These are phyloP conservation scores for Flammula alnicola DNA, from an alignment of 1,284 basidiomycete species.

Conservation along the genomic window DNA sequence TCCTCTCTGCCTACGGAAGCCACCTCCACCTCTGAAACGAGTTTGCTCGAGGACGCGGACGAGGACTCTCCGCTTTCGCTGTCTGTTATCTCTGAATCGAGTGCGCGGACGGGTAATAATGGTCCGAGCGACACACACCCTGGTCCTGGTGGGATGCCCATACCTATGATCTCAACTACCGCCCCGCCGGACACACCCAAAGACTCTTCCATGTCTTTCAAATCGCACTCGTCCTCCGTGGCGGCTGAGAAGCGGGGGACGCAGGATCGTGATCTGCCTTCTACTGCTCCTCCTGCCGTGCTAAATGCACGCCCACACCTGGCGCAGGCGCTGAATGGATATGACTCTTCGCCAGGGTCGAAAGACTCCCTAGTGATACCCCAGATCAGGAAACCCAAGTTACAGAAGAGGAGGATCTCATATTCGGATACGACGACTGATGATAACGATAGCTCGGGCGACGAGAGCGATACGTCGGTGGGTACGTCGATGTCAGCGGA, in stretches of 20 bases:
- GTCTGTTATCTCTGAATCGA: constrained; percentile 10
- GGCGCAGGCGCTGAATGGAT: constrained; percentile 17
- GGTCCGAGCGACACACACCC: constrained; percentile 19
- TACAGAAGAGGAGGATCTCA: constrained; percentile 29
- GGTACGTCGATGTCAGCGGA: constrained; percentile 44
- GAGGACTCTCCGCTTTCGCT: constrained; percentile 13
- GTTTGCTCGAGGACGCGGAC: constrained; percentile 2
- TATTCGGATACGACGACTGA: constrained; percentile 24
- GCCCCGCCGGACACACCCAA: constrained; percentile 42
- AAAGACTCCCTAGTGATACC: constrained; percentile 36
- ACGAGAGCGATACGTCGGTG: constrained; percentile 49
- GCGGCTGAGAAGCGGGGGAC: too few species aligned
- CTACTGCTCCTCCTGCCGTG: constrained; percentile 18
- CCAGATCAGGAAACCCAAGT: background rate
- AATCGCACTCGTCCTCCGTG: background rate
- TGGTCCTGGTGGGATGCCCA: constrained; percentile 43
- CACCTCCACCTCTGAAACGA: constrained; percentile 15
- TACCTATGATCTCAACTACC: constrained; percentile 60
- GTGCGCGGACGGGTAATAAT: too few species aligned
- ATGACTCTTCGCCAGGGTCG: constrained; percentile 31
- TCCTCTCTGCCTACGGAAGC: constrained; percentile 33
- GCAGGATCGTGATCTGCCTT: too few species aligned
- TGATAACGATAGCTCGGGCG: constrained; percentile 50
- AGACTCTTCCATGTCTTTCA: constrained; percentile 9
- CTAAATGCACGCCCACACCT: constrained; percentile 21